These are phyloP conservation scores for Barnettozyma pratensis DNA, from an alignment of 805 yeast species.

Conservation along the genomic window DNA sequence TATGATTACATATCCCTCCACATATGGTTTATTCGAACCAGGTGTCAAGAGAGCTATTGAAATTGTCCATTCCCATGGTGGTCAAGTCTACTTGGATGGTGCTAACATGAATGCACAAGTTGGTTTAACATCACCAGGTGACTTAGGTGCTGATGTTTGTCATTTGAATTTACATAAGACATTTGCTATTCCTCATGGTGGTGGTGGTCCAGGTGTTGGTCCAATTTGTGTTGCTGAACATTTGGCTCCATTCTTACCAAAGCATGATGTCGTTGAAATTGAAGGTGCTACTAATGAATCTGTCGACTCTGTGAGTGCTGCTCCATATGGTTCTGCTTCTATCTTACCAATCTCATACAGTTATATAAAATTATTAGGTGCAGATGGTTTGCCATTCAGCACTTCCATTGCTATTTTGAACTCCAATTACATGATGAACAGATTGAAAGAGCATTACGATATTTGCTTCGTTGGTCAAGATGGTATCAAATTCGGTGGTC, in stretches of 20 bases:
- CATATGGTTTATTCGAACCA: slow-evolving; percentile 95
- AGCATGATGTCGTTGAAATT: slow-evolving; percentile 57
- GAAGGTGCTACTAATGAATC: slow-evolving; percentile 37
- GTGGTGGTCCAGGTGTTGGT: slow-evolving; percentile 99
- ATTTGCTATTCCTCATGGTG: slow-evolving; percentile 97
- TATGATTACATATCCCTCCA: slow-evolving; percentile 97
- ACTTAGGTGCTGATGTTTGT: slow-evolving; percentile 96
- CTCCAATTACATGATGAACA: slow-evolving; percentile 91
- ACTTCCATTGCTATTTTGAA: slow-evolving; percentile 88
- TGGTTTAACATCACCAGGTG: slow-evolving; percentile 96
- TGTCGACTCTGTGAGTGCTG: slow-evolving; percentile 80
- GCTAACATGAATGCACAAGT: slow-evolving; percentile 99
- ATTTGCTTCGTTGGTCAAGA: slow-evolving; percentile 68
- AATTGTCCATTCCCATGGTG: slow-evolving; percentile 81
- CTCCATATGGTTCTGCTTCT: slow-evolving; percentile 94
- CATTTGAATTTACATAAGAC: slow-evolving; percentile 96
- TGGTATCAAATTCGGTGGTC: slow-evolving; percentile 79
- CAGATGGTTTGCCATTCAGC: slow-evolving; percentile 75
- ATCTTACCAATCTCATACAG: slow-evolving; percentile 92
- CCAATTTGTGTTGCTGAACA: slow-evolving; percentile 91
- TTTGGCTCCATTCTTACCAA: slow-evolving; percentile 76
- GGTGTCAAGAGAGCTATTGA: slow-evolving; percentile 81
- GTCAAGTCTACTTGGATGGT: slow-evolving; percentile 96
- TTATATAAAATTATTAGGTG: slow-evolving; percentile 92
- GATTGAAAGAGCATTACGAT: slow-evolving; percentile 63